Percentiles rank a stretch among this genome's conserved stretches.
Evolutionary conservation across 1,284 basidiomycete genomes (phyloP).

Genomic region (Fomitopsis betulina): DNA sequence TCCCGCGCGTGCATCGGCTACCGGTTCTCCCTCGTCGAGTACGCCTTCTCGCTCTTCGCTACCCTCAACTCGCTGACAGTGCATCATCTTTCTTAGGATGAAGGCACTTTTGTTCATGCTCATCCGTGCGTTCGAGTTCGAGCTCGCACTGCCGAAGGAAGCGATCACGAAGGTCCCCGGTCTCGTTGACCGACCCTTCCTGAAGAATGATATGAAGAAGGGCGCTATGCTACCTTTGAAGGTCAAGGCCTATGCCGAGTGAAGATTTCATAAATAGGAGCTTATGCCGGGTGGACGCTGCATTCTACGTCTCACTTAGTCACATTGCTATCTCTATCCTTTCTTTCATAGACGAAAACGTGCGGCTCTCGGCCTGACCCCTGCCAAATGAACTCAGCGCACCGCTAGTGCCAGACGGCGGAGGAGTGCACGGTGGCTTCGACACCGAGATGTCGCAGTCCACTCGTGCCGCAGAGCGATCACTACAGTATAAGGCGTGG

Average conservation of each 20-base stretch:
- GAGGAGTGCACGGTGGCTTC: no score
- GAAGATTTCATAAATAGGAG: no score
- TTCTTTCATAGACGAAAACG: no score
- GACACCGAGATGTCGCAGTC: no score
- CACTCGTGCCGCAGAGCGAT: no score
- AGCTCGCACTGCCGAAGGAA: conserved; percentile 38
- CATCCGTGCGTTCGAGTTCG: conserved; percentile 52
- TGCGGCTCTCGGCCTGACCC: no score
- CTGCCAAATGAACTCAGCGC: no score
- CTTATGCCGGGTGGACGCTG: no score
- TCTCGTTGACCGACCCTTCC: conserved; percentile 16
- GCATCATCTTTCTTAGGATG: conserved; percentile 24
- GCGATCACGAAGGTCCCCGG: conserved; percentile 13
- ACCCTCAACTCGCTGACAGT: background rate
- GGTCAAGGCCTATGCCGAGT: conserved; percentile 3
- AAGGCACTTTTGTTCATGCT: conserved; percentile 54
- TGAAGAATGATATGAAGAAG: conserved; percentile 3
- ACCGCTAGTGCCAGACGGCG: no score
- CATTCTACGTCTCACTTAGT: no score
- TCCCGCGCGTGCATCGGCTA: conserved; percentile 43
- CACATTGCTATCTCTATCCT: no score
- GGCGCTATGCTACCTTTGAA: conserved; percentile 17
- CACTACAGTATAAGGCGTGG: no score
- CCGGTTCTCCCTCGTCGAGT: background rate
- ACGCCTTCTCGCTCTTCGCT: background rate